Base-by-base conservation (phyloP, 257 asterid species). In the Eucommia ulmoides region DNA sequence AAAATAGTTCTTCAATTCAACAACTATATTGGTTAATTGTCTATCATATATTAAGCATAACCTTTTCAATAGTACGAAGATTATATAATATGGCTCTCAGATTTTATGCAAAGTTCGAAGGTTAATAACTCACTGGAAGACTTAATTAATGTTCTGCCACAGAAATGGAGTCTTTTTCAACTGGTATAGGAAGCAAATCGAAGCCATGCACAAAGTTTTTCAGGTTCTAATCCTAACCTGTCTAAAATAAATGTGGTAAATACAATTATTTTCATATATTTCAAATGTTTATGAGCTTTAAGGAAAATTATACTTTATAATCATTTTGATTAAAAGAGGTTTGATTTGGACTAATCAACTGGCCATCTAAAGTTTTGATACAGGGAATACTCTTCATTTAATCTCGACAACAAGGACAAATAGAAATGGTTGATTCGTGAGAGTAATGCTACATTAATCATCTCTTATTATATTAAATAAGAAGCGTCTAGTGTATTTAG, bases 181-280 rank as follows among this genome's bases (percentile, higher is more conserved):
- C 82, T 55, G 95, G 94, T 82, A 82, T 88, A 88, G 94, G 97
- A 82, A 84, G 93, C 95, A 88, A 84, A 84, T 82, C 87, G 76
- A 84, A 88, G 97, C 95, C 97, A 66, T 88, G 97, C 95, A 79
- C 89, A 74, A 84, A 84, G 87, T 88, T 84, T 84, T 84, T 75
- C 94, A 88, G 95, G 97, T 88, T 88, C 62, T 79, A 88, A 84
- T 88, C 95, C 81, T 71, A 72, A 82, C 79, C 75, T 72, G 65
- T 70, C 51, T 55, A 75, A 84, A 61, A 68, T 58, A 33, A 49
- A 67, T 66, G 52, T 54, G 47, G 20, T 54, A 67, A 76, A 47
- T 66, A 61, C 50, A 68, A 52, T 45, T 58, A 49, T 38, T 42
- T 38, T 42, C 44, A 33, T 64, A 50, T 54, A 19, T 70, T 66